Percentiles rank a stretch among this genome's conserved stretches.
Conservation (phyloP, 2,329 filamentous ascomycete species). For the Ceratocystis huliohia region DNA sequence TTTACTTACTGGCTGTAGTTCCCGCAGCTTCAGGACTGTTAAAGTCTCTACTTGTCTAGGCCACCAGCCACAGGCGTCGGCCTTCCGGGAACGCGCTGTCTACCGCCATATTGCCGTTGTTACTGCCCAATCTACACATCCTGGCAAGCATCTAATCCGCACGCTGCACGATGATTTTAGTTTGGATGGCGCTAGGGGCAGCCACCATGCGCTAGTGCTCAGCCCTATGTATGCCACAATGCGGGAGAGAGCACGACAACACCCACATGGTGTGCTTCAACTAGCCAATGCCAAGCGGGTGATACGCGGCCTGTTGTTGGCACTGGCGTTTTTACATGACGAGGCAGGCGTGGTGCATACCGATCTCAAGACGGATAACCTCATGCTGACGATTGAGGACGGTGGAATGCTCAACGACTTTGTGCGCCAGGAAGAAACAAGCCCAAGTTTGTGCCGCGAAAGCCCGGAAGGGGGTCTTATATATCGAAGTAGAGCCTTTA, state of each 20-base stretch:
- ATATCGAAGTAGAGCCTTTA: slow-evolving; percentile 13
- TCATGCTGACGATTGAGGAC: slow-evolving; percentile 21
- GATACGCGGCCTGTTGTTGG: slow-evolving; percentile 13
- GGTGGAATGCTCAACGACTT: slow-evolving; percentile 17
- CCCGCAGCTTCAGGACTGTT: slow-evolving; percentile 7
- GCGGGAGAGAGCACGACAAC: slow-evolving; percentile 11
- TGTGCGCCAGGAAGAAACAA: neutral
- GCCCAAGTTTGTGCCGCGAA: slow-evolving; percentile 1
- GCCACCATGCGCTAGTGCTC: slow-evolving; percentile 15
- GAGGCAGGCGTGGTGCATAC: slow-evolving; percentile 18
- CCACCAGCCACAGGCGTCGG: slow-evolving; percentile 2
- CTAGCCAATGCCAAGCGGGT: slow-evolving; percentile 7
- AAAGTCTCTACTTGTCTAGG: slow-evolving; percentile 14
- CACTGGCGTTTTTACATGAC: slow-evolving; percentile 18
- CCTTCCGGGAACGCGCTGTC: slow-evolving; percentile 3
- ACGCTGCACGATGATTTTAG: slow-evolving; percentile 14
- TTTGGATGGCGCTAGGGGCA: slow-evolving; percentile 9
- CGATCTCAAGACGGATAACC: slow-evolving; percentile 20
- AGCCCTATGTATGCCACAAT: slow-evolving; percentile 18
- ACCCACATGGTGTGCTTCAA: slow-evolving; percentile 12
- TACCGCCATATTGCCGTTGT: slow-evolving; percentile 14
- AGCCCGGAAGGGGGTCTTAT: neutral
- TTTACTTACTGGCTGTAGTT: slow-evolving; percentile 7
- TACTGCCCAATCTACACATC: slow-evolving; percentile 9
- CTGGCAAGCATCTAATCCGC: slow-evolving; percentile 16